Evolutionary conservation across 1,139 yeast species (phyloP).

Genomic region (Yamadazyma membranifaciens): DNA sequence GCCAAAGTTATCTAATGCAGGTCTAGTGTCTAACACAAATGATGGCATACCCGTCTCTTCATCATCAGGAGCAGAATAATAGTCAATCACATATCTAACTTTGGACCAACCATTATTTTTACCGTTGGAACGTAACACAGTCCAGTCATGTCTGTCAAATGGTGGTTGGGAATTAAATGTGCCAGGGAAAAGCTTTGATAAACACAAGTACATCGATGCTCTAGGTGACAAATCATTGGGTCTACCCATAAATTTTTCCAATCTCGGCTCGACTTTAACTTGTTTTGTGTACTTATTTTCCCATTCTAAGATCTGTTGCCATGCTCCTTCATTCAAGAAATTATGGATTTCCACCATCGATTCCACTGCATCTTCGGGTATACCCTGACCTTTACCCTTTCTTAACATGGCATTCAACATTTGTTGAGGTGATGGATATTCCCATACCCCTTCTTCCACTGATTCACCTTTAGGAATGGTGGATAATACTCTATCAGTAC

Average conservation of each 20-base stretch:
- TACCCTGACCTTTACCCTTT: constrained; percentile 82
- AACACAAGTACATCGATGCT: constrained; percentile 65
- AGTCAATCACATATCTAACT: constrained; percentile 91
- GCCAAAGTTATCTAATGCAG: constrained; percentile 73
- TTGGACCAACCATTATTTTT: constrained; percentile 42
- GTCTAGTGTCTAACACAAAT: constrained; percentile 90
- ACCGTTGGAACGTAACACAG: constrained; percentile 72
- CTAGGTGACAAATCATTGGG: constrained; percentile 90
- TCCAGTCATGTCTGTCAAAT: constrained; percentile 99
- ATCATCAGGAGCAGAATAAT: constrained; percentile 90
- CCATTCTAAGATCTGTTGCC: constrained; percentile 95
- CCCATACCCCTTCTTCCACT: constrained; percentile 81
- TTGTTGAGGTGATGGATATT: constrained; percentile 98
- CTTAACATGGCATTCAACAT: constrained; percentile 97
- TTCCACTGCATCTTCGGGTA: constrained; percentile 94
- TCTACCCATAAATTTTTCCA: constrained; percentile 85
- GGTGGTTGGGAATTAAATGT: constrained; percentile 80
- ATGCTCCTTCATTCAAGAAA: constrained; percentile 94
- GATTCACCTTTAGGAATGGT: constrained; percentile 81
- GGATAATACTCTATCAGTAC: constrained; percentile 81
- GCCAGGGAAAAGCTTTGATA: constrained; percentile 72
- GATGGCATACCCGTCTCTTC: constrained; percentile 86
- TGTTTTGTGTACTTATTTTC: constrained; percentile 58
- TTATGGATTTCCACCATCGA: constrained; percentile 97
- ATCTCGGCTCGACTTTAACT: constrained; percentile 64